Conservation (phyloP, 2,329 filamentous ascomycete species). For the Cercospora sp. region DNA sequence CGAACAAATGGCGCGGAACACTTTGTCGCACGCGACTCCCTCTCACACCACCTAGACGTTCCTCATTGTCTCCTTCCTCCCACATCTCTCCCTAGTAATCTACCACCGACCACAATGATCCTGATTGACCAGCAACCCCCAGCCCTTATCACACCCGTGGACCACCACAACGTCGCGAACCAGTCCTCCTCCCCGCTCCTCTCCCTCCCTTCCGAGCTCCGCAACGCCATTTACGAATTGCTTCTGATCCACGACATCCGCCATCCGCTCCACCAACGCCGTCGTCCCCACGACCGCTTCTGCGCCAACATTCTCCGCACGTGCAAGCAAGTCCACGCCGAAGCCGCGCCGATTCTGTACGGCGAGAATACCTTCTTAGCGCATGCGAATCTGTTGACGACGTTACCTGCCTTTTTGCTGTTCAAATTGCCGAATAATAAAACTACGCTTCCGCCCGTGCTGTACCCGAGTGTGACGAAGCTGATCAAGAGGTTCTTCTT, state of each 20-base stretch:
- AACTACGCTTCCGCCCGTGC: constrained; percentile 39
- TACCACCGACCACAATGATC: not conserved
- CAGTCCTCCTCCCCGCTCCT: constrained; percentile 37
- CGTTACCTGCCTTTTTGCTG: constrained; percentile 43
- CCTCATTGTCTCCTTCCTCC: not conserved
- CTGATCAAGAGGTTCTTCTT: constrained; percentile 50
- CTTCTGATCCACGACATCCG: constrained; percentile 36
- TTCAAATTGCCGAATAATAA: constrained; percentile 24
- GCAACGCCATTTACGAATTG: constrained; percentile 56
- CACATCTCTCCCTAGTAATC: constrained; percentile 22
- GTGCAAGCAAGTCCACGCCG: constrained; percentile 44
- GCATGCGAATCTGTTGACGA: constrained; percentile 49
- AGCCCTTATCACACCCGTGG: not conserved
- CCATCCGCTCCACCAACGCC: constrained; percentile 9
- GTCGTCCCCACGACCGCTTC: constrained; percentile 38
- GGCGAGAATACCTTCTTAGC: constrained; percentile 53
- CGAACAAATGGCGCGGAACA: constrained; percentile 1
- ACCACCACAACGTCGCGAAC: constrained; percentile 10
- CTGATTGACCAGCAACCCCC: not conserved
- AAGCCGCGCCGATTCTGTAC: constrained; percentile 51
- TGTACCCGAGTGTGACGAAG: constrained; percentile 33
- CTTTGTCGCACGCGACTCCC: not conserved
- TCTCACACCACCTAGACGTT: not conserved
- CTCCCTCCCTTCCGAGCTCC: constrained; percentile 59
- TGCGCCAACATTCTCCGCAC: constrained; percentile 46